These are phyloP conservation scores for Neospermospora avenae DNA, from an alignment of 2,329 filamentous ascomycete species.

Conservation along the genomic window DNA sequence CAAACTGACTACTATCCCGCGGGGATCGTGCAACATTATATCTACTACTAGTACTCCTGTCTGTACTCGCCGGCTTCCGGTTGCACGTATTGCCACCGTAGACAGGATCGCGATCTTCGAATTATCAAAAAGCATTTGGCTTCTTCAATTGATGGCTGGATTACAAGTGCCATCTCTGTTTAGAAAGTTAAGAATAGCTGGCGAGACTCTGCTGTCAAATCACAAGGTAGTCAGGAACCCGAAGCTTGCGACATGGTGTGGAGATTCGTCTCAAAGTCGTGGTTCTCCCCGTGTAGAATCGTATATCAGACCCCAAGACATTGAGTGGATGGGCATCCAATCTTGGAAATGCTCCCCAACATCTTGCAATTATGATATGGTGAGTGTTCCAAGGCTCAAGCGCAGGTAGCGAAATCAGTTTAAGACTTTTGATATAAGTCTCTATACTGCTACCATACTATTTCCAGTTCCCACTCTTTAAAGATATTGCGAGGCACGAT, in stretches of 20 bases:
- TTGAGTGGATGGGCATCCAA: too few species aligned
- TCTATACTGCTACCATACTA: neutral
- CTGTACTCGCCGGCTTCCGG: conserved; percentile 1
- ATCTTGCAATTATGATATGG: too few species aligned
- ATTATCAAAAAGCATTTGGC: neutral
- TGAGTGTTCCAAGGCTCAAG: too few species aligned
- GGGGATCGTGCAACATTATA: neutral
- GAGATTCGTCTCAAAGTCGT: too few species aligned
- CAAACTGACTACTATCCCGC: conserved; percentile 1
- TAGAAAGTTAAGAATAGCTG: neutral
- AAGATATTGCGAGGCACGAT: neutral
- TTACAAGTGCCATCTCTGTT: neutral
- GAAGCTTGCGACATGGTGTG: too few species aligned
- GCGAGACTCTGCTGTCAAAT: too few species aligned
- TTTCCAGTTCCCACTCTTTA: neutral
- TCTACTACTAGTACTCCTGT: neutral
- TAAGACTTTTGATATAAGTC: neutral
- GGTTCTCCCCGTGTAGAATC: too few species aligned
- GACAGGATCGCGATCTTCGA: neutral
- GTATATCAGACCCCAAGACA: too few species aligned
- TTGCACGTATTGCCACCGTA: neutral
- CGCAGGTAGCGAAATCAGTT: too few species aligned
- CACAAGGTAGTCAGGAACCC: too few species aligned
- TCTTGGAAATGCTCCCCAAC: too few species aligned
- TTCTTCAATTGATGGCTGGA: neutral